Percentiles rank a stretch among this genome's conserved stretches.
Conservation (phyloP, 208 protist species). For the Naegleria fowleri region DNA sequence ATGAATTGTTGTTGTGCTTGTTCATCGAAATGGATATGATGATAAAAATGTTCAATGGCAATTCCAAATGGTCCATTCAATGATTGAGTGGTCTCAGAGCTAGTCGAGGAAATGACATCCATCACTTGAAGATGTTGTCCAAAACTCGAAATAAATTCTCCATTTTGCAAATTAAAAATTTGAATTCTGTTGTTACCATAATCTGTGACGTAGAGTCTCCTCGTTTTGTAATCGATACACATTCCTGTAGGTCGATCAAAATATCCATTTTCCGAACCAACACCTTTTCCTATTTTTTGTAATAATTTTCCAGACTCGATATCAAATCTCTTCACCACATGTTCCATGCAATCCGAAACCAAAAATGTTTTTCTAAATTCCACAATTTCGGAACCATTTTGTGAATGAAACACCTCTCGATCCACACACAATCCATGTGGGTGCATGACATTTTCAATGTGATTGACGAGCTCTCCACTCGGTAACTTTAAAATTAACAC, state of each 20-base stretch:
- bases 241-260: neutral
- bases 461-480: neutral
- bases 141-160: neutral
- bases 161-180: neutral
- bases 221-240: neutral
- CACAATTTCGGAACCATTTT: no score
- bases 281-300: neutral
- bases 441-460: neutral
- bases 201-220: neutral
- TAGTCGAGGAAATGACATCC: no score
- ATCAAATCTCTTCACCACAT: neutral
- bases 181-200: neutral
- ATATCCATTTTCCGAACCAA: neutral
- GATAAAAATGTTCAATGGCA: no score
- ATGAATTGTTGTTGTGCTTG: no score
- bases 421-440: neutral
- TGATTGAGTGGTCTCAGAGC: no score
- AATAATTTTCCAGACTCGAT: neutral
- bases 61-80: no score
- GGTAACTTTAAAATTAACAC: neutral
- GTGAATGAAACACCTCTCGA: neutral
- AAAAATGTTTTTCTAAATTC: neutral
- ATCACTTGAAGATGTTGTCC: neutral
- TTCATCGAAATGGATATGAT: no score
- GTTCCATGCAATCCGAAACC: neutral